A percentile compares a stretch with the other conserved stretches of the same genome.
Conservation (phyloP, 202 grass and related monocot species). For the Carex arenaria region DNA sequence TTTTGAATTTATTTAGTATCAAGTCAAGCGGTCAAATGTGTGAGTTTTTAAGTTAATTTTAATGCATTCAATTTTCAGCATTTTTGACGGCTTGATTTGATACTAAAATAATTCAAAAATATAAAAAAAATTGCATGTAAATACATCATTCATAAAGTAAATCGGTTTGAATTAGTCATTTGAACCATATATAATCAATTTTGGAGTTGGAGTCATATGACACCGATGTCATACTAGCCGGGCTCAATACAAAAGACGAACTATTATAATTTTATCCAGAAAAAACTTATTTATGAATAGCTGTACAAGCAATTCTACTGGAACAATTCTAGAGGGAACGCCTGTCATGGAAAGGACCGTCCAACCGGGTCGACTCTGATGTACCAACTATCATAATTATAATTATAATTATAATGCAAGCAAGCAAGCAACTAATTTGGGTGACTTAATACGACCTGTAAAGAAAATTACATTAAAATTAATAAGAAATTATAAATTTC, state of each 20-base stretch:
- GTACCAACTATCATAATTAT: neutral
- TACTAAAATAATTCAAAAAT: too few species aligned
- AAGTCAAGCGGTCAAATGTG: too few species aligned
- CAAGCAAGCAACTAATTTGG: neutral
- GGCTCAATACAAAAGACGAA: neutral
- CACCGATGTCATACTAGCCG: too few species aligned
- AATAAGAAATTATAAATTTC: neutral
- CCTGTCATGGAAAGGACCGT: neutral
- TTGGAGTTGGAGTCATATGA: too few species aligned
- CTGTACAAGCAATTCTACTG: neutral
- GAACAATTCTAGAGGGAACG: neutral
- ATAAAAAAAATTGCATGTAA: too few species aligned
- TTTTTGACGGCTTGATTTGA: too few species aligned
- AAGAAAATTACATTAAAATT: constrained; percentile 14
- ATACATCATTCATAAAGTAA: too few species aligned
- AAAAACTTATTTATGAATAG: neutral
- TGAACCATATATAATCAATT: too few species aligned
- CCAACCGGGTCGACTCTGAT: neutral
- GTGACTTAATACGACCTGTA: neutral
- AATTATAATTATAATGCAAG: constrained; percentile 3
- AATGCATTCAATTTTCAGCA: too few species aligned
- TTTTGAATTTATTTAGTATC: too few species aligned
- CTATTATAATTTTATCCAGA: neutral
- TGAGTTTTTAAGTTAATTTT: too few species aligned
- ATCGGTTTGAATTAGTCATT: too few species aligned